Evolutionary conservation across 2,329 filamentous ascomycete species (phyloP), one percentile per base, ranked within the genome.

Genomic region (Penicillium sp.): DNA sequence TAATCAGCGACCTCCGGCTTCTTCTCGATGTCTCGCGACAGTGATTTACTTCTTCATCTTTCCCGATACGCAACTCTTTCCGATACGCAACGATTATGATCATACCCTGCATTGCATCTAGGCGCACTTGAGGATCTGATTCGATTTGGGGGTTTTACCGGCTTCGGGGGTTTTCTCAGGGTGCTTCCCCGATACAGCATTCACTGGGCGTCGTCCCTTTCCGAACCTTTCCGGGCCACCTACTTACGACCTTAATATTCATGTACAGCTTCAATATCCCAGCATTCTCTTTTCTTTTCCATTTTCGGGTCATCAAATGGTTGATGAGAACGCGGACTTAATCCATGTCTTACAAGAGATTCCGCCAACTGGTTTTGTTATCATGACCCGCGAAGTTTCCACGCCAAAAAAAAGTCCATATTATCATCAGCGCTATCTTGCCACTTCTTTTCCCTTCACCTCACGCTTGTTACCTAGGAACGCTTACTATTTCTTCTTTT

Each of bases 1-100:
- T 95, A 82, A 56, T 48, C 23, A 27, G 8, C 24, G 33, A 37
- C 24, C 29, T 27, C 38, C 18, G 43, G 40, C 45, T 47, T 47
- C 38, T 44, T 53, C 47, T 50, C 50, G 38, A 40, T 45, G 39
- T 40, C 35, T 31, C 43, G 44, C 53, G 44, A 49, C 44, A 44
- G 41, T 50, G 45, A 44, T 45, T 53, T 41, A 27, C 49, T 49
- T 56, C 47, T 44, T 49, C 38, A 48, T 52, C 47, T 52, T 53
- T 37, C 41, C 46, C 15, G 15, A 18, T 18, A 18, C 15, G 15
- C 15, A 18, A 18, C 15, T 18, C 15, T 18, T 18, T 18, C 15
- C 15, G 62, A 66, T 64, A 67, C 63, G 60, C 65, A 37, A 64
- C 62, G 58, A 67, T 67, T 59, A 69, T 55, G 66, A 68, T 60